Conservation (phyloP, 140 eudicot species). For the Cichorium intybus region DNA sequence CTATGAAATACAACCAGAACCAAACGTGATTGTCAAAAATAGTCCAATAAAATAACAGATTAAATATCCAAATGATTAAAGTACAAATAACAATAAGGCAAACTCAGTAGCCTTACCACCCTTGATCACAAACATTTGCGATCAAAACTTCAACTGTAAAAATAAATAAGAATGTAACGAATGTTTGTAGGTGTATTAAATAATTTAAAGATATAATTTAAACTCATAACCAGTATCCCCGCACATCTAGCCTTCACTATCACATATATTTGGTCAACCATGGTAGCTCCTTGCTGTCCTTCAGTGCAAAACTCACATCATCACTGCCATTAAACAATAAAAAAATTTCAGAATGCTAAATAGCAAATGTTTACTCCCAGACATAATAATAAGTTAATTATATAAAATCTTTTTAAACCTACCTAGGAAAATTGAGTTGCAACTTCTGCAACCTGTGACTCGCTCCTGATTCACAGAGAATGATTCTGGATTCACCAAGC, state of each 20-base stretch:
- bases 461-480: constrained; percentile 85
- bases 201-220: constrained; percentile 1
- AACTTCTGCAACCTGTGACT: constrained; percentile 88
- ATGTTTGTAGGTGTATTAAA: constrained; percentile 2
- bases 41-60: constrained; percentile 9
- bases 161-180: constrained; percentile 14
- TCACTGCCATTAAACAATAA: constrained; percentile 51
- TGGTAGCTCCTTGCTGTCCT: constrained; percentile 84
- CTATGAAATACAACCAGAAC: constrained; percentile 4
- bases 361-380: no score
- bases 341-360: background rate
- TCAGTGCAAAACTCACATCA: constrained; percentile 94
- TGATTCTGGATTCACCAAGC: constrained; percentile 87
- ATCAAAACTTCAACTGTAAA: constrained; percentile 22
- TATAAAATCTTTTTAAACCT: constrained; percentile 20
- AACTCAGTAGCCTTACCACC: constrained; percentile 10
- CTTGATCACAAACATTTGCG: constrained; percentile 9
- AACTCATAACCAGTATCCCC: background rate
- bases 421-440: constrained; percentile 98
- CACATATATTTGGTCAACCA: constrained; percentile 87
- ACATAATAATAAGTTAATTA: background rate
- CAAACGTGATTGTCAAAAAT: constrained; percentile 11
- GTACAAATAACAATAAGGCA: constrained; percentile 11
- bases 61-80: constrained; percentile 18
- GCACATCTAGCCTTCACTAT: constrained; percentile 18